Evolutionary conservation across 108 stramenopile genomes (phyloP), one percentile per base, ranked within the genome.

Genomic region (Nannochloropsis salina): DNA sequence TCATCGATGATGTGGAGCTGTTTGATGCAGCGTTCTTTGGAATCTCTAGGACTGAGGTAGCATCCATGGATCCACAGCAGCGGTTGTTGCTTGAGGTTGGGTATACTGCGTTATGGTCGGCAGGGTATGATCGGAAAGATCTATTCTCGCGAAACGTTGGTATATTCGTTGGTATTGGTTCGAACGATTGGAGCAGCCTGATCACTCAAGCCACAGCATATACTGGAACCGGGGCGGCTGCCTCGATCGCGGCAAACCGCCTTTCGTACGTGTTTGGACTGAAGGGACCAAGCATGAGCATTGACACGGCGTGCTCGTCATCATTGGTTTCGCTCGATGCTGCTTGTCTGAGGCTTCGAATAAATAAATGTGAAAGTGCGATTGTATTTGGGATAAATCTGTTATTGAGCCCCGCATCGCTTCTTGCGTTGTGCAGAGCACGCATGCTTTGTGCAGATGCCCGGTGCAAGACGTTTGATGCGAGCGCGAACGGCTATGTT

Each of bases 241-340:
- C 84, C 1, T 88, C 90, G 42, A 84, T 90, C 43, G 84, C 88
- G 1, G 88, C 90, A 20, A 90, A 90, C 88, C 87, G 91, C 6
- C 42, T 90, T 1, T 91, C 91, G 12, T 91, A 87, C 84, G 81
- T 86, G 18, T 61, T 91, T 41, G 89, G 89, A 12, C 85, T 90
- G 31, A 89, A 82, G 40, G 91, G 91, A 15, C 90, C 91, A 3
- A 89, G 88, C 80, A 80, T 90, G 85, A 89, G 89, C 40, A 45
- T 91, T 9, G 91, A 92, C 44, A 91, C 91, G 8, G 91, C 91
- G n/a, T 92, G 91, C 89, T 92, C 91, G 1, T 91, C 91, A 15
- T 92, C 91, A 2, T 87, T 92, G n/a, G 90, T 90, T 22, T 90
- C 91, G 45, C 80, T 91, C 40, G 43, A 91, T 42, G 41, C 86